phyloP scores from a whole-genome alignment of 805 yeast species.

The Candida sanyiensis region DNA sequence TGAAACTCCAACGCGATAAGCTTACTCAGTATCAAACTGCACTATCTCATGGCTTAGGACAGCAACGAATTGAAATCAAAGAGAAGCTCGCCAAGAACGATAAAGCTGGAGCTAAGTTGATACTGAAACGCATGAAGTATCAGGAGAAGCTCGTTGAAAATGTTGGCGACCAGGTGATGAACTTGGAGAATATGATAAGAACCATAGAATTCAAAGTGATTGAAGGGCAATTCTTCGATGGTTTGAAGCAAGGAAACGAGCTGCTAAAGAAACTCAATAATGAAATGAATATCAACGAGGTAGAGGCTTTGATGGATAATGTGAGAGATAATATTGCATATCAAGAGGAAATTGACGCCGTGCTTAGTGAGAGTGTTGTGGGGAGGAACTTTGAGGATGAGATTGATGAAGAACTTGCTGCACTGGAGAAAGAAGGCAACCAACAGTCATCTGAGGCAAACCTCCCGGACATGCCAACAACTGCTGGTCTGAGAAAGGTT shows the following conservation, averaged over 20 bases:
- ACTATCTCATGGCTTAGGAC: conserved; percentile 48
- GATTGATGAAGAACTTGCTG: conserved; percentile 88
- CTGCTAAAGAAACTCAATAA: conserved; percentile 69
- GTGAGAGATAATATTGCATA: conserved; percentile 74
- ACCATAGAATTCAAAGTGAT: conserved; percentile 85
- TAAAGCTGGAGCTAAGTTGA: conserved; percentile 53
- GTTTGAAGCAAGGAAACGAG: conserved; percentile 73
- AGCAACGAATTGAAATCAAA: conserved; percentile 44
- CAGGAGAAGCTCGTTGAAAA: conserved; percentile 68
- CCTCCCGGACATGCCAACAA: conserved; percentile 6
- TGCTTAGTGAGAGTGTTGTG: conserved; percentile 35
- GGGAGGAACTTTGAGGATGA: conserved; percentile 67
- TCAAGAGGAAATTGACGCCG: conserved; percentile 65
- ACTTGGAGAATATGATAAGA: conserved; percentile 70
- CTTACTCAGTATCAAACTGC: conserved; percentile 59
- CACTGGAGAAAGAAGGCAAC: conserved; percentile 73
- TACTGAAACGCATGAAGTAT: conserved; percentile 72
- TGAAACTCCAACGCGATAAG: conserved; percentile 85
- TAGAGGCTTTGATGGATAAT: conserved; percentile 81
- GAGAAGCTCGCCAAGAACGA: conserved; percentile 24
- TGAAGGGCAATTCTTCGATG: conserved; percentile 78
- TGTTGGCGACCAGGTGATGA: conserved; percentile 72
- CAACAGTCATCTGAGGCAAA: not conserved
- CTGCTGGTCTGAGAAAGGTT: conserved; percentile 6
- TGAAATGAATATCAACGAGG: conserved; percentile 71